These are phyloP conservation scores for Staphylotrichum longicolle DNA, from an alignment of 495 filamentous ascomycete genomes.

Conservation along the genomic window DNA sequence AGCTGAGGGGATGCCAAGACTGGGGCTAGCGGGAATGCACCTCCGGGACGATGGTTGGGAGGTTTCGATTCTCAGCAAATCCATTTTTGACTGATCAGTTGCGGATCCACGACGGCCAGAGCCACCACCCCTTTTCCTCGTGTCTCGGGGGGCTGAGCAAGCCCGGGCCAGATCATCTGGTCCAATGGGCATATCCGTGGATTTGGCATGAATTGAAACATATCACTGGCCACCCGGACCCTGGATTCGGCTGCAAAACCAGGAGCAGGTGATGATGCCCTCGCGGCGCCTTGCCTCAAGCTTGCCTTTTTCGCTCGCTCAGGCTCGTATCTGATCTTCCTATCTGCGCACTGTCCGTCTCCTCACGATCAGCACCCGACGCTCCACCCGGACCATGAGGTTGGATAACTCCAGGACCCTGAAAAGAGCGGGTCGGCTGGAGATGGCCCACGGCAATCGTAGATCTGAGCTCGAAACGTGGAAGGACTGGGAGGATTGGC, in stretches of 20 bases:
- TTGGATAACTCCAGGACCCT: constrained; percentile 3
- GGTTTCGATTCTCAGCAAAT: background rate
- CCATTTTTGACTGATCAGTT: background rate
- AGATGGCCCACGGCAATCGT: background rate
- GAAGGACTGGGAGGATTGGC: background rate
- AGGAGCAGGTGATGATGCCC: too few species aligned
- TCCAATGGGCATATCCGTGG: too few species aligned
- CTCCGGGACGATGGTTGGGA: too few species aligned
- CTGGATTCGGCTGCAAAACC: too few species aligned
- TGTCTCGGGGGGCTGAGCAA: too few species aligned
- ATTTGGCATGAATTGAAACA: too few species aligned
- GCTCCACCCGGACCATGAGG: background rate
- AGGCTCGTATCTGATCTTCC: background rate
- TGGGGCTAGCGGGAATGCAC: too few species aligned
- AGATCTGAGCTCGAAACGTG: background rate
- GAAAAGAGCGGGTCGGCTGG: constrained; percentile 3
- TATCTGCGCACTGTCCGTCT: background rate
- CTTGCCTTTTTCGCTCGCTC: background rate
- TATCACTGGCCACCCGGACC: too few species aligned
- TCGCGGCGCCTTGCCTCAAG: background rate
- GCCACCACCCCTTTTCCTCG: background rate
- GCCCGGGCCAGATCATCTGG: too few species aligned
- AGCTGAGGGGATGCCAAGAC: constrained; percentile 5
- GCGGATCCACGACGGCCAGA: too few species aligned
- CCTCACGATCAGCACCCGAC: background rate